Base-by-base conservation (phyloP, 148 eudicot genomes). In the Persicaria tinctoria region DNA sequence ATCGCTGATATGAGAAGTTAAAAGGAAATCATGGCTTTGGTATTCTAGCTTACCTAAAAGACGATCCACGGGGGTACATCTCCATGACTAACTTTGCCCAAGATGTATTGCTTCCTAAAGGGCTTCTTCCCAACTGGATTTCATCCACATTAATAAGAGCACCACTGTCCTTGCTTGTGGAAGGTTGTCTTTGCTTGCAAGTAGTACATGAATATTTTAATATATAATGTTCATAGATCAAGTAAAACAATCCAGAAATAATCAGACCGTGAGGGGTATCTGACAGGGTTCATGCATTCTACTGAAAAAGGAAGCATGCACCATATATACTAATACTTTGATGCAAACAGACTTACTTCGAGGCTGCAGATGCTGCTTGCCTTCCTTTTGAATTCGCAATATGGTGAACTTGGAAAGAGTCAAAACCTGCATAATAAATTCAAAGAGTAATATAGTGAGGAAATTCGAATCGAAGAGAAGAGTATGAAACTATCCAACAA, bases 81-180 rank as follows among this genome's bases (percentile, higher is more conserved):
- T 86, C 90, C 92, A 87, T 86, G 73, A 95, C 96, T 48, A 95
- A 79, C 82, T 92, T 89, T 51, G 88, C 85, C 98, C 98, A 95
- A 55, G 87, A 69, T 41, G 85, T 77, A 80, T 79, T 81, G 70
- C 73, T 80, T 72, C 82, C 93, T 74, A 79, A 73, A 70, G 82
- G 80, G 81, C 69, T 82, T 80, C 85, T 88, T 74, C 81, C 93
- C 71, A 62, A 62, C 41, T 82, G 80, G 78, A 75, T 84, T 14
- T 80, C 80, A 49, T 84, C 97, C 32, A 92, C 75, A 8, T 83
- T 79, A 62, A 94, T 73, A 63, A 80, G 76, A 48, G 84, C 45
- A 72, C 79, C 80, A 74, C 91, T 93, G 81, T 80, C 83, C 75
- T 86, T 94, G 89, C 90, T 89, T 72, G 98, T 85, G 80, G 93